Base-by-base conservation (phyloP, 78 protist genomes). In the Trichosphaerium sp. region DNA sequence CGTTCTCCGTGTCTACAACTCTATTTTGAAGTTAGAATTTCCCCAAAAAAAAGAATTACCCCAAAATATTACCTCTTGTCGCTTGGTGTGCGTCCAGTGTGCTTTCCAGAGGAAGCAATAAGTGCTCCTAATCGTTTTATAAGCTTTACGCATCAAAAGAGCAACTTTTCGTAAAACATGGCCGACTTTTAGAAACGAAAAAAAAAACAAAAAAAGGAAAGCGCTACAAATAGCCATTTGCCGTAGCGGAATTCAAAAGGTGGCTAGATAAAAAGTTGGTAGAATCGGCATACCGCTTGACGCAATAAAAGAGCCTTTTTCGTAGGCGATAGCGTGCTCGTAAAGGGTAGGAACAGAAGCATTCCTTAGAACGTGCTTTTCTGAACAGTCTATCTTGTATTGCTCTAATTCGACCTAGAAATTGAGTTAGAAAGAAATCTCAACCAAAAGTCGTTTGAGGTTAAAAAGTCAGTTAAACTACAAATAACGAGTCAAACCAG, bases 11-110 rank as follows among this genome's bases (percentile, higher is more conserved):
- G 52, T 83, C 89, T 4, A 70, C 64, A 10, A 87, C 92, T 28
- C 87, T 76, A n/a, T n/a, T n/a, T n/a, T n/a, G n/a, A n/a, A n/a
- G n/a, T n/a, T n/a, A n/a, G n/a, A n/a, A n/a, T n/a, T n/a, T n/a
- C n/a, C n/a, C n/a, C n/a, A n/a, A n/a, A n/a, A n/a, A n/a, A n/a
- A n/a, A n/a, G n/a, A n/a, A n/a, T n/a, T n/a, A n/a, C n/a, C n/a
- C n/a, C n/a, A n/a, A n/a, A n/a, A n/a, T n/a, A n/a, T n/a, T n/a
- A n/a, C 43, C 90, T 41, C 87, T 87, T 87, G 79, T 91, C 96
- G 26, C 64, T 65, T 37, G 96, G 92, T 29, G 78, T 66, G 43
- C 96, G 75, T 40, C 96, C 96, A 7, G 89, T 82, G 78, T 85
- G 82, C 58, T 67, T 80, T 25, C 89, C 91, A 18, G 89, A 83